Conservation (phyloP, 805 yeast genomes). For the Kluyveromyces siamensis region DNA sequence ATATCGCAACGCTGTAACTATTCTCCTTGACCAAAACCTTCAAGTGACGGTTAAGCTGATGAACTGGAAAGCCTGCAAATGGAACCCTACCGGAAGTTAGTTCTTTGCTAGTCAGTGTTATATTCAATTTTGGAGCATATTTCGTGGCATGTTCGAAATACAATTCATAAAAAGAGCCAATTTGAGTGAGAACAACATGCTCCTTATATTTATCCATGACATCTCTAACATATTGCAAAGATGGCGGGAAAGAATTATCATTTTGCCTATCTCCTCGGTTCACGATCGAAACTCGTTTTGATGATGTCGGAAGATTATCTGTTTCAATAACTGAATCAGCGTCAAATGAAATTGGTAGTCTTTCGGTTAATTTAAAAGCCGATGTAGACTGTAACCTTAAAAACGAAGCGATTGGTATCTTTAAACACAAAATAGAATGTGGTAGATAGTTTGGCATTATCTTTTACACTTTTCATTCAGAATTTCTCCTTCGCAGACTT, state of each 20-base stretch:
- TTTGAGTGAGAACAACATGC: slow-evolving; percentile 64
- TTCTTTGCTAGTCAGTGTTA: slow-evolving; percentile 55
- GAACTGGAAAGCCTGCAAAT: slow-evolving; percentile 88
- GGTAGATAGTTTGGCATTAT: background rate
- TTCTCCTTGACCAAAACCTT: slow-evolving; percentile 62
- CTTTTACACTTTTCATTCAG: no score
- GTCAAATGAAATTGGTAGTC: background rate
- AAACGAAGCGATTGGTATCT: background rate
- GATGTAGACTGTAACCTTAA: background rate
- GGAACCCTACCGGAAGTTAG: slow-evolving; percentile 42
- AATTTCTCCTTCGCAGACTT: no score
- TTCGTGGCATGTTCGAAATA: slow-evolving; percentile 82
- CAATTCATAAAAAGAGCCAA: slow-evolving; percentile 80
- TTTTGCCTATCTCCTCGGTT: background rate
- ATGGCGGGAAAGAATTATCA: slow-evolving; percentile 24
- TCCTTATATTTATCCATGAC: slow-evolving; percentile 39
- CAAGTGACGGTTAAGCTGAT: slow-evolving; percentile 63
- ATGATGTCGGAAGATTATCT: background rate
- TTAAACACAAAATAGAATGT: background rate
- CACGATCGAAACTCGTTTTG: background rate
- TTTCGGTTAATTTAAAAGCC: background rate
- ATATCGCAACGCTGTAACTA: slow-evolving; percentile 66
- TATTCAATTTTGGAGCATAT: slow-evolving; percentile 60
- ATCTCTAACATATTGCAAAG: slow-evolving; percentile 29
- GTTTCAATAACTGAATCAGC: background rate